Evolutionary conservation across 1,139 yeast species (phyloP).

Genomic region (Taphrina pruni): DNA sequence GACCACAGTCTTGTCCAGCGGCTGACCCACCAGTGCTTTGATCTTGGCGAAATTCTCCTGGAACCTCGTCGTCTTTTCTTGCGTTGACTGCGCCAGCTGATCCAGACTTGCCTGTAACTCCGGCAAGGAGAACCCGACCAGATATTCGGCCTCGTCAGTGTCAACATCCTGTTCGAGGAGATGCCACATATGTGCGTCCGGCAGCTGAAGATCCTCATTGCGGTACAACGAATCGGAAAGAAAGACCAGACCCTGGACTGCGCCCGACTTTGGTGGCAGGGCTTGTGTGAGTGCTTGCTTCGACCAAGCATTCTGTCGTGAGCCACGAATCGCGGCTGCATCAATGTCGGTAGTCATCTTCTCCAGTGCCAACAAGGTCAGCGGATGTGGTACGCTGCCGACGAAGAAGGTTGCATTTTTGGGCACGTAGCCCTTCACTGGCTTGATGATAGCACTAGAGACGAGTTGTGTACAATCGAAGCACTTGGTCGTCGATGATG

Average conservation of each 20-base stretch:
- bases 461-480: conserved; percentile 18
- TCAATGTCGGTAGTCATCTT: conserved; percentile 4
- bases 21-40: conserved; percentile 2
- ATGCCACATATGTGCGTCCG: conserved; percentile 24
- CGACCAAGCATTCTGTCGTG: conserved; percentile 12
- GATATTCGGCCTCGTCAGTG: conserved; percentile 4
- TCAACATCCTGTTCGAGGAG: background rate
- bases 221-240: conserved; percentile 19
- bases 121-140: conserved; percentile 17
- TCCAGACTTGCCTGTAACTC: conserved; percentile 25
- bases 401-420: conserved; percentile 22
- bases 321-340: conserved; percentile 10
- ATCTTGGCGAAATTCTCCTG: background rate
- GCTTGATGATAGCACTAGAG: conserved; percentile 27
- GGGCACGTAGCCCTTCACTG: conserved; percentile 22
- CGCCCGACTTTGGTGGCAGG: conserved; percentile 8
- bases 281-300: conserved; percentile 2
- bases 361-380: conserved; percentile 13
- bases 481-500: conserved; percentile 9
- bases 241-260: conserved; percentile 25
- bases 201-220: conserved; percentile 13
- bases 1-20: background rate
- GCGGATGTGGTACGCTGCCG: conserved; percentile 27
- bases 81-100: background rate
- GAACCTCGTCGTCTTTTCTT: conserved; percentile 9